Evolutionary conservation across 2,329 filamentous ascomycete species (phyloP).

Genomic region (Epichloe hybrida): DNA sequence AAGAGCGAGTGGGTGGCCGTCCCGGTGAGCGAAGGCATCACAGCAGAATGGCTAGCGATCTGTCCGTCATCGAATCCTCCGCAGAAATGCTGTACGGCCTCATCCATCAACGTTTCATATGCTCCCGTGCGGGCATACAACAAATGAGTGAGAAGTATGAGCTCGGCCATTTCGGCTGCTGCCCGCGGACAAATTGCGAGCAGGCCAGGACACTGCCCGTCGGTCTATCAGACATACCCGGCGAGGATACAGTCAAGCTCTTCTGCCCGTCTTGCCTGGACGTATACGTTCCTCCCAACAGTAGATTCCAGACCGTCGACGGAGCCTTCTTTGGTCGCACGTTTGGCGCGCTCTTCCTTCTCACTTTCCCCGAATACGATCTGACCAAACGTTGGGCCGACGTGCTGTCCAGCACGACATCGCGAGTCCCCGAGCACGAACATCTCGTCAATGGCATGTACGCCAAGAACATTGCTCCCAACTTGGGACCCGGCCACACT

Average conservation of each 20-base stretch:
- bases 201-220: conserved; percentile 84
- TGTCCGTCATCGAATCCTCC: conserved; percentile 91
- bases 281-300: conserved; percentile 94
- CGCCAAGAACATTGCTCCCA: conserved; percentile 75
- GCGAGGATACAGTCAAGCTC: conserved; percentile 94
- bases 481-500: conserved; percentile 67
- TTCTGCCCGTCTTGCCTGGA: conserved; percentile 96
- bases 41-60: conserved; percentile 76
- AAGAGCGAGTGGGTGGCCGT: conserved; percentile 34
- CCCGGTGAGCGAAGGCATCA: conserved; percentile 57
- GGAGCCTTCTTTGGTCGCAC: conserved; percentile 97
- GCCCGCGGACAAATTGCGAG: conserved; percentile 87
- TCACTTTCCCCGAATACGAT: conserved; percentile 95
- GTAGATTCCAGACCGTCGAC: conserved; percentile 91
- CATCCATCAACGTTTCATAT: conserved; percentile 98
- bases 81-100: conserved; percentile 97
- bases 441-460: conserved; percentile 72
- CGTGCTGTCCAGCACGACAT: conserved; percentile 29
- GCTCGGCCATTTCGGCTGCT: conserved; percentile 86
- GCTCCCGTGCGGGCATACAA: conserved; percentile 87
- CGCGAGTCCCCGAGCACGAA: conserved; percentile 28
- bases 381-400: conserved; percentile 59
- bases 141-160: conserved; percentile 99
- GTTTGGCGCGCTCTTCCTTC: conserved; percentile 92
- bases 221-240: conserved; percentile 84